Evolutionary conservation across 768 basidiomycete species (phyloP).

Genomic region (Hericium alpestre): DNA sequence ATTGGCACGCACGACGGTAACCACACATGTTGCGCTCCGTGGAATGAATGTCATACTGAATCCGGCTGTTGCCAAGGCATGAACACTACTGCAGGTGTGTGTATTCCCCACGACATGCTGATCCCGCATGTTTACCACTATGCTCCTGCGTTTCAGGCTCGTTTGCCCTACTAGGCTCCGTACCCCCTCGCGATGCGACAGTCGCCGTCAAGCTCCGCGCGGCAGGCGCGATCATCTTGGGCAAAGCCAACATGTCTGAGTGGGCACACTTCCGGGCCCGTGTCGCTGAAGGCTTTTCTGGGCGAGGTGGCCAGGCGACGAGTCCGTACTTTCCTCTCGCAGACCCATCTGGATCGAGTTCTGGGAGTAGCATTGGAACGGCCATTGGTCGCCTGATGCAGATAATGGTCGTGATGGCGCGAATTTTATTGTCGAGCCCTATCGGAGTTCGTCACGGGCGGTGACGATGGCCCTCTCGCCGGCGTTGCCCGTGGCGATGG

Average conservation of each 20-base stretch:
- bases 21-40: neutral
- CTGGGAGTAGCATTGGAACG: conserved; percentile 29
- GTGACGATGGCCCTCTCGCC: conserved; percentile 24
- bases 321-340: conserved; percentile 33
- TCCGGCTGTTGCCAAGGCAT: neutral
- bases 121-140: neutral
- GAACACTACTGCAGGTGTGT: neutral
- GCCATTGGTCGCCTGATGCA: conserved; percentile 13
- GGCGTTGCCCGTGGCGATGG: conserved; percentile 23
- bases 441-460: conserved; percentile 27
- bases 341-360: conserved; percentile 32
- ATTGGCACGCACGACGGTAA: conserved; percentile 26
- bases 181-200: conserved; percentile 9
- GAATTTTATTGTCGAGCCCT: conserved; percentile 3
- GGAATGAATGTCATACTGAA: neutral
- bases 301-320: conserved; percentile 33
- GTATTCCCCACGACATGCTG: neutral
- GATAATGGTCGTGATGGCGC: conserved; percentile 14
- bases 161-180: conserved; percentile 11
- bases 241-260: conserved; percentile 32
- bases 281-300: conserved; percentile 33
- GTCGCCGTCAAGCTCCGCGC: conserved; percentile 14
- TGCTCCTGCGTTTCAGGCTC: neutral
- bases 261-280: conserved; percentile 29
- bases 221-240: conserved; percentile 29